phyloP scores from a whole-genome alignment of 2,329 filamentous ascomycete genomes.

The Elsinoe australis region DNA sequence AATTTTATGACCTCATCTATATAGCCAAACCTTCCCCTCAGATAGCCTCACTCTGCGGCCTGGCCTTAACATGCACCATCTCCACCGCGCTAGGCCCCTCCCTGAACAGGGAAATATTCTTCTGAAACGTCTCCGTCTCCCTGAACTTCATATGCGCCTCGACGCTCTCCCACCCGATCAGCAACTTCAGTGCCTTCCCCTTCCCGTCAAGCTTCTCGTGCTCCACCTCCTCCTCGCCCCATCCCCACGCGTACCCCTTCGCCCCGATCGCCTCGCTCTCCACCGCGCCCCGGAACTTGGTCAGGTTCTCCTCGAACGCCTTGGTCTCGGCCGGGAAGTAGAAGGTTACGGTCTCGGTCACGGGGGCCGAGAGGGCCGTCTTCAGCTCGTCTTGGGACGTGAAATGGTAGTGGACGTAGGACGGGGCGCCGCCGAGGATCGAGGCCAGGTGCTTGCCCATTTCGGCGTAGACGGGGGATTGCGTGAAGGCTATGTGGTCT shows the following conservation, averaged over 20 bases:
- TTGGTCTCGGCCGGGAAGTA: constrained; percentile 35
- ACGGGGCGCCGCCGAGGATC: constrained; percentile 26
- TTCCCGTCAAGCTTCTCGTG: constrained; percentile 25
- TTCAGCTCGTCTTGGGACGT: constrained; percentile 20
- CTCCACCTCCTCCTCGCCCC: constrained; percentile 31
- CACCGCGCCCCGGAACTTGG: constrained; percentile 34
- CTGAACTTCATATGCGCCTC: constrained; percentile 43
- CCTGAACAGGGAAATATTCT: constrained; percentile 37
- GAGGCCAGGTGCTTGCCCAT: constrained; percentile 31
- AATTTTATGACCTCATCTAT: too few species aligned
- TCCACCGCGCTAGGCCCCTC: constrained; percentile 37
- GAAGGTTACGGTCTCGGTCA: constrained; percentile 44
- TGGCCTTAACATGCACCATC: constrained; percentile 36
- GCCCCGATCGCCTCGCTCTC: constrained; percentile 28
- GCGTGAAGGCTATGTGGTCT: constrained; percentile 37
- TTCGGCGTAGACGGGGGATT: constrained; percentile 31
- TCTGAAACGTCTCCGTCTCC: constrained; percentile 39
- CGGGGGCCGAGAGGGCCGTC: constrained; percentile 33
- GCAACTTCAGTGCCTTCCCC: constrained; percentile 37
- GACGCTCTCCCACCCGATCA: constrained; percentile 46
- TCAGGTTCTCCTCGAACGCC: constrained; percentile 30
- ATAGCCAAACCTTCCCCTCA: too few species aligned
- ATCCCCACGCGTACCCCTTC: constrained; percentile 28
- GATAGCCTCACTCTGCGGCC: constrained; percentile 12
- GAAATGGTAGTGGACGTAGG: constrained; percentile 33